Evolutionary conservation across 2,329 filamentous ascomycete genomes (phyloP).

Genomic region (Neofusicoccum parvum): DNA sequence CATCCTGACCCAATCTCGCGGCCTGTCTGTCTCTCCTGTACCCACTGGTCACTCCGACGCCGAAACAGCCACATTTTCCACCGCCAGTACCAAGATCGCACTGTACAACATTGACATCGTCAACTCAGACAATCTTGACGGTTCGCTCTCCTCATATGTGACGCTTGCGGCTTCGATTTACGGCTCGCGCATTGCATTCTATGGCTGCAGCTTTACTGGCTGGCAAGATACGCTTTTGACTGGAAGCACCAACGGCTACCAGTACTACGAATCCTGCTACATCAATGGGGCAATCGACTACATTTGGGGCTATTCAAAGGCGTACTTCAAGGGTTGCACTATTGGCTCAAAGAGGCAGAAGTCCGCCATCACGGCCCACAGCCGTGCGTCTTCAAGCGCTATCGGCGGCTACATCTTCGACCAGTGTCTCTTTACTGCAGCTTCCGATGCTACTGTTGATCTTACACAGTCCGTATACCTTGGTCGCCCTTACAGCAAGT

Average conservation of each 20-base stretch:
- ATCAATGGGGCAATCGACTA: slow-evolving; percentile 61
- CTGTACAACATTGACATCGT: slow-evolving; percentile 62
- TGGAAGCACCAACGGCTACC: slow-evolving; percentile 47
- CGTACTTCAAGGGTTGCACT: slow-evolving; percentile 47
- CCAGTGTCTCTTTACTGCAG: slow-evolving; percentile 47
- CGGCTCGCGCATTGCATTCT: slow-evolving; percentile 40
- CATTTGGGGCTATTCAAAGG: slow-evolving; percentile 54
- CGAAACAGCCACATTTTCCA: slow-evolving; percentile 54
- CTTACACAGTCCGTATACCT: slow-evolving; percentile 44
- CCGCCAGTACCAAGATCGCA: slow-evolving; percentile 51
- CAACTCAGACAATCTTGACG: slow-evolving; percentile 51
- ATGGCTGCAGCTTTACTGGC: slow-evolving; percentile 55
- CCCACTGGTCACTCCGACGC: slow-evolving; percentile 37
- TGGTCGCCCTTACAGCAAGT: slow-evolving; percentile 53
- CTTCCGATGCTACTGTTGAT: slow-evolving; percentile 35
- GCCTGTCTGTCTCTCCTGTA: slow-evolving; percentile 16
- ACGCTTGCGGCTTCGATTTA: not conserved
- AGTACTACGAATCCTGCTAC: slow-evolving; percentile 57
- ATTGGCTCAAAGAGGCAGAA: not conserved
- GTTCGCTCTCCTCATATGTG: slow-evolving; percentile 43
- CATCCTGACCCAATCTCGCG: slow-evolving; percentile 46
- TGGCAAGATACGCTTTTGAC: slow-evolving; percentile 54
- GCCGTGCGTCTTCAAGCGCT: slow-evolving; percentile 27
- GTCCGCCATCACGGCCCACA: slow-evolving; percentile 29
- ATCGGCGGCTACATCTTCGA: slow-evolving; percentile 55